Conservation (phyloP, 2,329 filamentous ascomycete species). For the Talaromyces sp. region DNA sequence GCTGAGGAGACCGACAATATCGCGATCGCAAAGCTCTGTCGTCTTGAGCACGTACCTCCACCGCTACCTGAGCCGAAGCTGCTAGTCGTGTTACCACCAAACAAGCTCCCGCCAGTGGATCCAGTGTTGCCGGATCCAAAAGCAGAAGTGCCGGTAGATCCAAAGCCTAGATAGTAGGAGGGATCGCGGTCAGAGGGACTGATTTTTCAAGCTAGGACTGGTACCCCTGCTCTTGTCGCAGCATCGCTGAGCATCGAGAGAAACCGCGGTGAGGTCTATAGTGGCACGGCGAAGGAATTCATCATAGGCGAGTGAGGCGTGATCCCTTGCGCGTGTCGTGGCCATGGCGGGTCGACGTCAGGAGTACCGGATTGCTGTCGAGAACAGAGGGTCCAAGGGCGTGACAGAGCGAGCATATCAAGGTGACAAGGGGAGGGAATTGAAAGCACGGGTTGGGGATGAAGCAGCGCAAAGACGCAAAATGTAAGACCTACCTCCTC, state of each 20-base stretch:
- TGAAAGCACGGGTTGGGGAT: constrained; percentile 6
- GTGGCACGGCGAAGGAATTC: constrained; percentile 16
- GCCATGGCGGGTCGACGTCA: constrained; percentile 33
- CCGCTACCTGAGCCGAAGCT: constrained; percentile 42
- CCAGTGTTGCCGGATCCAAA: constrained; percentile 39
- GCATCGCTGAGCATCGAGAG: constrained; percentile 32
- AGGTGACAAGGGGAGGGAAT: background rate
- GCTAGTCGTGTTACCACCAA: constrained; percentile 38
- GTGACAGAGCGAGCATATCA: constrained; percentile 3
- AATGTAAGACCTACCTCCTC: constrained; percentile 40
- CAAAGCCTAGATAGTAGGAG: constrained; percentile 44
- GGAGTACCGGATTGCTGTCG: constrained; percentile 28
- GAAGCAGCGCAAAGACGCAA: constrained; percentile 5
- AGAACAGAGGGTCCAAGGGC: constrained; percentile 16
- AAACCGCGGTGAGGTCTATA: constrained; percentile 19
- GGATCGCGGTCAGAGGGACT: constrained; percentile 43
- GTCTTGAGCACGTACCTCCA: constrained; percentile 43
- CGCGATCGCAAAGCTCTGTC: constrained; percentile 30
- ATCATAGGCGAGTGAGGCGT: constrained; percentile 4
- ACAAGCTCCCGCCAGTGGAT: constrained; percentile 36
- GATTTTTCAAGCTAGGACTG: constrained; percentile 32
- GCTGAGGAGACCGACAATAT: constrained; percentile 14
- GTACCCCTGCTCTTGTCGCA: constrained; percentile 35
- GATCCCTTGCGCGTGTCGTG: constrained; percentile 25
- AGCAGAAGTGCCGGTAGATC: constrained; percentile 36